phyloP scores from a whole-genome alignment of 371 early-diverging fungal species.

The Mucor mucedo region DNA sequence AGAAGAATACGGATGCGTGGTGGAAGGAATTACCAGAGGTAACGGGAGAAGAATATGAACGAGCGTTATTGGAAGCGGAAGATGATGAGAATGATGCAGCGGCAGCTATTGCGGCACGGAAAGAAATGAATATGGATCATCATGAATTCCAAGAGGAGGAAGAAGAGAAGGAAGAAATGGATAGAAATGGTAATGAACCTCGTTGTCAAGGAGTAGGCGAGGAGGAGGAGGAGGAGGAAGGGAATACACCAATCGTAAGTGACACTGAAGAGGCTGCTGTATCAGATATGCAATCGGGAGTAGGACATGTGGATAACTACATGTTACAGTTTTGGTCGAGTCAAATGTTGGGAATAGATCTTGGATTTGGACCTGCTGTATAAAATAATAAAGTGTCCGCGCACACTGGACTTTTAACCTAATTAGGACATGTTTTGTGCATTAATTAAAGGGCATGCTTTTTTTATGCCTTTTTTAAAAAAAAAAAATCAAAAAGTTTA shows the following conservation, averaged over 20 bases:
- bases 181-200: slow-evolving; percentile 1
- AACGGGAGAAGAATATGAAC: slow-evolving; percentile 63
- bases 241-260: background rate
- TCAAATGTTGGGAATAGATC: slow-evolving; percentile 60
- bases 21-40: slow-evolving; percentile 65
- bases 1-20: slow-evolving; percentile 61
- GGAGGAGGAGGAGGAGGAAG: too few species aligned
- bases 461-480: slow-evolving; percentile 3
- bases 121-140: slow-evolving; percentile 69
- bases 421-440: background rate
- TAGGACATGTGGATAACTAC: slow-evolving; percentile 75
- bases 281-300: slow-evolving; percentile 42
- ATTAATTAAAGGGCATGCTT: background rate
- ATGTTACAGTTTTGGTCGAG: slow-evolving; percentile 71
- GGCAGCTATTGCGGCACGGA: slow-evolving; percentile 69
- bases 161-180: too few species aligned
- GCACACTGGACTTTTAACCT: background rate
- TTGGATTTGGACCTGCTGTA: slow-evolving; percentile 62
- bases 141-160: slow-evolving; percentile 63
- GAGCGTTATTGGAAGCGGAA: slow-evolving; percentile 72
- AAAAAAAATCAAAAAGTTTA: background rate
- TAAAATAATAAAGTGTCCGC: slow-evolving; percentile 1
- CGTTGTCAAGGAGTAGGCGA: background rate
- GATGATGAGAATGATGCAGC: slow-evolving; percentile 70
- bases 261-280: slow-evolving; percentile 35